phyloP scores from a whole-genome alignment of 345 rosid genomes.

The Euphorbia lathyris region DNA sequence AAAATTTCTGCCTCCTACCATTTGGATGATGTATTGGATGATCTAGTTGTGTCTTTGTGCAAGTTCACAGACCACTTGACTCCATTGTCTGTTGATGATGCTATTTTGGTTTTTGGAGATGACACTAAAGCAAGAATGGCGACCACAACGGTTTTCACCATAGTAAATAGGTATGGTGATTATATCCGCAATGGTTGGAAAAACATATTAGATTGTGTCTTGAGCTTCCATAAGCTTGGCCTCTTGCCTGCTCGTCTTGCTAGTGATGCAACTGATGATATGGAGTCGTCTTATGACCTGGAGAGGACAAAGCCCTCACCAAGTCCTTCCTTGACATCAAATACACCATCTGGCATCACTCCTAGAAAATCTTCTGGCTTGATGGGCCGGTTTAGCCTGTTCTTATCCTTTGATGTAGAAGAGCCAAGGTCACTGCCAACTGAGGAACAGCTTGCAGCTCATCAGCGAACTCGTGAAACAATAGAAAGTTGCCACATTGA shows the following conservation, averaged over 20 bases:
- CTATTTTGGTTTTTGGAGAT: constrained; percentile 54
- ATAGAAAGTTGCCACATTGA: constrained; percentile 56
- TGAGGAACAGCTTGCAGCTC: constrained; percentile 58
- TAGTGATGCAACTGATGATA: constrained; percentile 57
- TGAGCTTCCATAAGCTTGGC: constrained; percentile 60
- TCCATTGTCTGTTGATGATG: constrained; percentile 48
- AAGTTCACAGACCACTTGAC: constrained; percentile 55
- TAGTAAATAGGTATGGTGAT: constrained; percentile 67
- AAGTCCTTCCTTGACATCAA: constrained; percentile 30
- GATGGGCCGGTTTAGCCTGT: constrained; percentile 66
- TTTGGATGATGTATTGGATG: constrained; percentile 57
- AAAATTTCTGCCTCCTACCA: constrained; percentile 57
- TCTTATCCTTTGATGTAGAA: constrained; percentile 63
- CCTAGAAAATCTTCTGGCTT: constrained; percentile 52
- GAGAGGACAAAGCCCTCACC: constrained; percentile 37
- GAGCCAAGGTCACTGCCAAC: constrained; percentile 54
- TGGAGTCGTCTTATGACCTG: constrained; percentile 40
- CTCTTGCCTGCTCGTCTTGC: constrained; percentile 57
- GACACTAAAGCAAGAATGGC: constrained; percentile 63
- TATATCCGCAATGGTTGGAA: constrained; percentile 59
- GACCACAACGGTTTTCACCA: constrained; percentile 55
- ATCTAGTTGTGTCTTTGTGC: constrained; percentile 63
- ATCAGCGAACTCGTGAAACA: constrained; percentile 46
- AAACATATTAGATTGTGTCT: constrained; percentile 57
- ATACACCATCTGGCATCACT: constrained; percentile 27